A percentile compares a stretch with the other conserved stretches of the same genome.
Conservation (phyloP, 202 grass and related monocot genomes). For the Elaeis oleifera region DNA sequence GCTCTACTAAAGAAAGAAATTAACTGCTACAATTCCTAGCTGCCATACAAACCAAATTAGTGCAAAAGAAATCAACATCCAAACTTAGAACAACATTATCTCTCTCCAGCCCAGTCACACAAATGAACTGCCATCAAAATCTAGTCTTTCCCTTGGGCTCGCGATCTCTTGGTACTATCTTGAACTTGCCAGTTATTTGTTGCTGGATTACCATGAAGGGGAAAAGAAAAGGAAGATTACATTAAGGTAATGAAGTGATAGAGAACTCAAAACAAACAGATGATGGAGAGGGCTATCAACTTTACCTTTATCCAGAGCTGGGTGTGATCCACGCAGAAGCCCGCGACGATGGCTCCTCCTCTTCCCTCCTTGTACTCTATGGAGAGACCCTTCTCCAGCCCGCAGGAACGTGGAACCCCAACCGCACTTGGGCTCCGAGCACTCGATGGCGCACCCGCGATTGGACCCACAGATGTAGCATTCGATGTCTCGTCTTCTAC, state of each 20-base stretch:
- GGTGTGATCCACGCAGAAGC: slow-evolving; percentile 75
- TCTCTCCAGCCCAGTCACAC: too few species aligned
- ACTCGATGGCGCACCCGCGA: slow-evolving; percentile 60
- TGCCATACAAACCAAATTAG: too few species aligned
- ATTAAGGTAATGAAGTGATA: background rate
- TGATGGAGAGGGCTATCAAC: background rate
- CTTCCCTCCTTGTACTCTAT: slow-evolving; percentile 69
- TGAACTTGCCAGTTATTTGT: slow-evolving; percentile 92
- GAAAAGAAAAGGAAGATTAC: background rate
- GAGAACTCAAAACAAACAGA: background rate
- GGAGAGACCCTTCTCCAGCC: slow-evolving; percentile 47
- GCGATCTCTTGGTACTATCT: slow-evolving; percentile 61
- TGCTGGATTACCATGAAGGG: slow-evolving; percentile 45
- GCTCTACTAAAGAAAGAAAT: too few species aligned
- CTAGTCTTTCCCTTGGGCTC: slow-evolving; percentile 5
- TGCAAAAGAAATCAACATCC: too few species aligned
- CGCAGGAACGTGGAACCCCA: slow-evolving; percentile 87
- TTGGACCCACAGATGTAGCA: slow-evolving; percentile 68
- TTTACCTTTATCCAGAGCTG: slow-evolving; percentile 79
- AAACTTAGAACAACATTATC: too few species aligned
- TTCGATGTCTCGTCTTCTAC: slow-evolving; percentile 31
- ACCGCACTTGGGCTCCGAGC: slow-evolving; percentile 70
- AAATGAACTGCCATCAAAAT: background rate
- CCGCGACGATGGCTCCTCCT: slow-evolving; percentile 51
- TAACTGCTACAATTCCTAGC: too few species aligned